These are phyloP conservation scores for Calonectria hawksworthii DNA, from an alignment of 2,329 filamentous ascomycete species.

Conservation along the genomic window DNA sequence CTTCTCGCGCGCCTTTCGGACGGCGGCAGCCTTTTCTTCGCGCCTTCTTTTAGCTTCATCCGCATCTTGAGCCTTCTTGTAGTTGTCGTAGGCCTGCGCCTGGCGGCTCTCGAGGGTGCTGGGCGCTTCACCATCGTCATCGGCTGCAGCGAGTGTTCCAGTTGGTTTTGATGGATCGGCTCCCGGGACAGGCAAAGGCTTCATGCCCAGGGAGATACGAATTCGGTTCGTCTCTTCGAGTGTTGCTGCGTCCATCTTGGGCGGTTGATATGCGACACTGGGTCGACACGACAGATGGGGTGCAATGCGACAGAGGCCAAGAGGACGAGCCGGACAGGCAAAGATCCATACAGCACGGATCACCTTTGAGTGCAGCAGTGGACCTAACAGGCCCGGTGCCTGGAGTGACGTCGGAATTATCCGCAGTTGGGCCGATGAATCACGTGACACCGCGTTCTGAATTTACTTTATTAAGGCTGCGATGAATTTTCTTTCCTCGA, in stretches of 20 bases:
- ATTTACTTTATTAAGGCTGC: conserved; percentile 44
- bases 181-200: conserved; percentile 88
- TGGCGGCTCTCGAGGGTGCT: conserved; percentile 89
- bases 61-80: conserved; percentile 73
- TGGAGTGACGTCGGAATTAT: conserved; percentile 16
- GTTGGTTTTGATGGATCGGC: conserved; percentile 56
- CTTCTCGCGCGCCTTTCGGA: conserved; percentile 89
- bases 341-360: conserved; percentile 37
- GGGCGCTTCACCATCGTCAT: conserved; percentile 75
- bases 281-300: neutral
- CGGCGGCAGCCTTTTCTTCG: conserved; percentile 83
- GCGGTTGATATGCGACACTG: conserved; percentile 17
- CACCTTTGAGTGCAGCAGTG: conserved; percentile 27
- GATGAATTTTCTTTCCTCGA: conserved; percentile 53
- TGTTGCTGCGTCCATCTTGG: conserved; percentile 75
- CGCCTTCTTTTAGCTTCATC: conserved; percentile 84
- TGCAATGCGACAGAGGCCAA: conserved; percentile 15
- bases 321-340: conserved; percentile 17
- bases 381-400: conserved; percentile 11
- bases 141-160: conserved; percentile 67
- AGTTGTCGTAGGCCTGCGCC: conserved; percentile 82
- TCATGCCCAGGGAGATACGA: conserved; percentile 88
- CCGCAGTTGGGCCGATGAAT: neutral
- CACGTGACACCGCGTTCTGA: conserved; percentile 33
- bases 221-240: conserved; percentile 97